Evolutionary conservation across 176 grass and related monocot genomes (phyloP).

Genomic region (Rhipidocladum racemiflorum): DNA sequence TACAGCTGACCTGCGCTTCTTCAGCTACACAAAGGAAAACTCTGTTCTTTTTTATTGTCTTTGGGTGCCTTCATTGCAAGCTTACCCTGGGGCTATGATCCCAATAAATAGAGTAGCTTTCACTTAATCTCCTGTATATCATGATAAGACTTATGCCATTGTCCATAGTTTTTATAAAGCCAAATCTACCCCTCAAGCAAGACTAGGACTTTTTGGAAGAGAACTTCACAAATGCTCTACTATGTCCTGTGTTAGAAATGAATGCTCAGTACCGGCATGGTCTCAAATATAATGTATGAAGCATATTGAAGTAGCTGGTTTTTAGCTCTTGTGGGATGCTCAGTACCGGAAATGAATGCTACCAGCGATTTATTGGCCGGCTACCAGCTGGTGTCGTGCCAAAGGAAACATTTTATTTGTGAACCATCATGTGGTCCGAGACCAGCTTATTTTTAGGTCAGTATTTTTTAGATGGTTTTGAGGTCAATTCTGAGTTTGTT

Average conservation of each 20-base stretch:
- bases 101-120: slow-evolving; percentile 48
- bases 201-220: slow-evolving; percentile 31
- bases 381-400: background rate
- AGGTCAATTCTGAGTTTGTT: background rate
- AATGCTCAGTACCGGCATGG: too few species aligned
- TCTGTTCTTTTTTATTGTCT: slow-evolving; percentile 43
- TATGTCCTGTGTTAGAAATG: background rate
- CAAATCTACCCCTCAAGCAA: slow-evolving; percentile 26
- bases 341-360: background rate
- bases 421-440: background rate
- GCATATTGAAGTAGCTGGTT: background rate
- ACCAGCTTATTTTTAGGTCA: background rate
- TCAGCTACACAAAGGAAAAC: slow-evolving; percentile 52
- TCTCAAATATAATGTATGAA: slow-evolving; percentile 19
- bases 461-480: background rate
- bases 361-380: background rate
- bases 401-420: background rate
- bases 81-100: slow-evolving; percentile 24
- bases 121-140: slow-evolving; percentile 36
- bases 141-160: slow-evolving; percentile 16
- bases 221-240: background rate
- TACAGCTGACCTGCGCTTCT: slow-evolving; percentile 57
- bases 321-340: background rate
- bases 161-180: slow-evolving; percentile 47
- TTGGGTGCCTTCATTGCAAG: slow-evolving; percentile 11